phyloP scores from a whole-genome alignment of 257 asterid genomes.

The Rubia yunnanensis region DNA sequence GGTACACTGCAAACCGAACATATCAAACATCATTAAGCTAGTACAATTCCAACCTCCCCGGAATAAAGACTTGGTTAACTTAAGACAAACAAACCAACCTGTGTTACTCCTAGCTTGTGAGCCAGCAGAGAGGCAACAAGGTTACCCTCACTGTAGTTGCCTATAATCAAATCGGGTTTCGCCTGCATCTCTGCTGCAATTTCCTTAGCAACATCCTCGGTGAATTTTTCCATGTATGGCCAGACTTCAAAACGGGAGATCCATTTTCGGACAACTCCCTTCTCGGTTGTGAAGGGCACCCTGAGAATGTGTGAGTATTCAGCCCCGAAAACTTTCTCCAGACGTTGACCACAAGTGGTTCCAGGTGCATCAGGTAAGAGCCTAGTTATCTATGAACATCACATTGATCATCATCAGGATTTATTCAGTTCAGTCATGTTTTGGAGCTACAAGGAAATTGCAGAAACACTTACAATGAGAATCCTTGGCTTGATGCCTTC shows the following conservation, averaged over 20 bases:
- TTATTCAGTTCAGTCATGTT: background rate
- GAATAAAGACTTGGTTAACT: background rate
- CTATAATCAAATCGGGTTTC: conserved; percentile 86
- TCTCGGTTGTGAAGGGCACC: conserved; percentile 87
- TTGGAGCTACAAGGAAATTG: background rate
- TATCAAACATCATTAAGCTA: background rate
- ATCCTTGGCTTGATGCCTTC: conserved; percentile 71
- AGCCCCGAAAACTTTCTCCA: conserved; percentile 81
- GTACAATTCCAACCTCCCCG: background rate
- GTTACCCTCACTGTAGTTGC: conserved; percentile 96
- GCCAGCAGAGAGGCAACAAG: conserved; percentile 92
- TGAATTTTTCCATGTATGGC: conserved; percentile 98
- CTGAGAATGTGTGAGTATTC: conserved; percentile 92
- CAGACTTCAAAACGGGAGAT: conserved; percentile 97
- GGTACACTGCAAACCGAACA: conserved; percentile 49
- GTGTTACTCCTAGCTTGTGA: conserved; percentile 94
- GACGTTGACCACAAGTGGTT: conserved; percentile 86
- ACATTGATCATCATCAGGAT: background rate
- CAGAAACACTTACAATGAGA: conserved; percentile 48
- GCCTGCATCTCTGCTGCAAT: conserved; percentile 63
- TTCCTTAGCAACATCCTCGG: conserved; percentile 94
- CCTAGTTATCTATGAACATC: conserved; percentile 57
- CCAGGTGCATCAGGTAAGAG: conserved; percentile 96
- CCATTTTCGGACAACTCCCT: conserved; percentile 87
- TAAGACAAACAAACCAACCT: conserved; percentile 29